Evolutionary conservation across 2,329 filamentous ascomycete genomes (phyloP).

Genomic region (Cercospora sesami): DNA sequence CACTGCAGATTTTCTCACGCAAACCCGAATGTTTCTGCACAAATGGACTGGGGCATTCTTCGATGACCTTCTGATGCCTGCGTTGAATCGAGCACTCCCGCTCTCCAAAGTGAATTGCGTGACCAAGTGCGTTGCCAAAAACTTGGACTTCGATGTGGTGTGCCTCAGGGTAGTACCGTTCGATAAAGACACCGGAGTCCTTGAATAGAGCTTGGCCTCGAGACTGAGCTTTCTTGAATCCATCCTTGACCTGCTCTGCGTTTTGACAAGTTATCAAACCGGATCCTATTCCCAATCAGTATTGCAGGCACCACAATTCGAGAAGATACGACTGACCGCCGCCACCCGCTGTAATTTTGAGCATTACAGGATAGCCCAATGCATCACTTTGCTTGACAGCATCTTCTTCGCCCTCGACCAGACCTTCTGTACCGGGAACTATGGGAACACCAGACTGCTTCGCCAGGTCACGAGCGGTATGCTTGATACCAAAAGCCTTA

Average conservation of each 20-base stretch:
- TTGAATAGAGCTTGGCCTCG: slow-evolving; percentile 79
- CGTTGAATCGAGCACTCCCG: slow-evolving; percentile 85
- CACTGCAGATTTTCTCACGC: slow-evolving; percentile 62
- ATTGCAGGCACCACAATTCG: slow-evolving; percentile 66
- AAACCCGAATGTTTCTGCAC: slow-evolving; percentile 53
- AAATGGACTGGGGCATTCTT: slow-evolving; percentile 81
- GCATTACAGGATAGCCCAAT: slow-evolving; percentile 55
- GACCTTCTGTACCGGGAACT: slow-evolving; percentile 54
- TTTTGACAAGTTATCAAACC: slow-evolving; percentile 74
- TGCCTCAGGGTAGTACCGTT: slow-evolving; percentile 76
- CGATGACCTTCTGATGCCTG: slow-evolving; percentile 85
- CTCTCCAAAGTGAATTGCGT: slow-evolving; percentile 81
- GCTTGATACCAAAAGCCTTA: slow-evolving; percentile 58
- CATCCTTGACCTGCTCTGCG: slow-evolving; percentile 67
- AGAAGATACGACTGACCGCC: slow-evolving; percentile 44
- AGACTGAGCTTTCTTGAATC: slow-evolving; percentile 62
- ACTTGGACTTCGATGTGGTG: slow-evolving; percentile 89
- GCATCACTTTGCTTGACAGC: slow-evolving; percentile 47
- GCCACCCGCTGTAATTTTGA: slow-evolving; percentile 61
- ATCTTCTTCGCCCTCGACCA: slow-evolving; percentile 52
- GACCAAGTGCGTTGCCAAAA: slow-evolving; percentile 77
- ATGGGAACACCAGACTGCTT: slow-evolving; percentile 55
- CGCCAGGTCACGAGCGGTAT: slow-evolving; percentile 57
- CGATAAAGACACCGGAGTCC: slow-evolving; percentile 77
- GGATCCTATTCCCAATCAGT: slow-evolving; percentile 57